Conservation (phyloP, 2,329 filamentous ascomycete genomes). For the Plectosphaerella plurivora region DNA sequence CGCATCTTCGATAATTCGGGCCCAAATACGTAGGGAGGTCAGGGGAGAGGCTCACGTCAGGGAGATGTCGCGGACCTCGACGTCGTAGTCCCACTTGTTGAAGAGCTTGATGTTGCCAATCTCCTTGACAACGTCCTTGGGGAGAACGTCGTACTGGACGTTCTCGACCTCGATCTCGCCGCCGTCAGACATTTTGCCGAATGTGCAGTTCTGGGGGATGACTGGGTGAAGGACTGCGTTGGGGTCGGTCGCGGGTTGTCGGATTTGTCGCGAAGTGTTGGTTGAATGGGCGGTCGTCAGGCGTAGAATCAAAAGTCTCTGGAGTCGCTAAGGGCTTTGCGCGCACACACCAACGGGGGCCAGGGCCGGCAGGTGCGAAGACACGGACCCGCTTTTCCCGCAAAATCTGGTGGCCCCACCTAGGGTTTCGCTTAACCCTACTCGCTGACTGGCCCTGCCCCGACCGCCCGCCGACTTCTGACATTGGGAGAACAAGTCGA, state of each 20-base stretch:
- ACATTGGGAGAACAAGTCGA: neutral
- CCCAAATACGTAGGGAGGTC: neutral
- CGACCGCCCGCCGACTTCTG: neutral
- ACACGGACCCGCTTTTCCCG: neutral
- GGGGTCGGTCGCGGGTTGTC: slow-evolving; percentile 11
- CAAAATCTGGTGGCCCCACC: neutral
- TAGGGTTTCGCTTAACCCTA: neutral
- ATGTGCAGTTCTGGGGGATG: slow-evolving; percentile 8
- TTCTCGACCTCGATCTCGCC: slow-evolving; percentile 91
- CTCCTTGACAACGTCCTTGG: slow-evolving; percentile 87
- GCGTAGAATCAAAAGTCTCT: neutral
- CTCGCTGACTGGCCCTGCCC: neutral
- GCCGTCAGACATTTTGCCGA: slow-evolving; percentile 79
- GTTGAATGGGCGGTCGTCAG: neutral
- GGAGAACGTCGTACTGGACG: slow-evolving; percentile 75
- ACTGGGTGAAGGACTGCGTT: slow-evolving; percentile 12
- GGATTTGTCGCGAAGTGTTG: slow-evolving; percentile 2
- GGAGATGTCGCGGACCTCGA: slow-evolving; percentile 99
- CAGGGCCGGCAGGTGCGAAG: neutral
- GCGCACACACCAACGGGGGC: neutral
- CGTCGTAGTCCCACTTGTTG: slow-evolving; percentile 98
- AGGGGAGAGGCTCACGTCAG: slow-evolving; percentile 63
- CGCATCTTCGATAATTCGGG: neutral
- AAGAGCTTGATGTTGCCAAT: slow-evolving; percentile 93
- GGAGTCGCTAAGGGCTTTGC: neutral